Evolutionary conservation across 108 stramenopile species (phyloP).

Genomic region (Halocafeteria seosinensis): DNA sequence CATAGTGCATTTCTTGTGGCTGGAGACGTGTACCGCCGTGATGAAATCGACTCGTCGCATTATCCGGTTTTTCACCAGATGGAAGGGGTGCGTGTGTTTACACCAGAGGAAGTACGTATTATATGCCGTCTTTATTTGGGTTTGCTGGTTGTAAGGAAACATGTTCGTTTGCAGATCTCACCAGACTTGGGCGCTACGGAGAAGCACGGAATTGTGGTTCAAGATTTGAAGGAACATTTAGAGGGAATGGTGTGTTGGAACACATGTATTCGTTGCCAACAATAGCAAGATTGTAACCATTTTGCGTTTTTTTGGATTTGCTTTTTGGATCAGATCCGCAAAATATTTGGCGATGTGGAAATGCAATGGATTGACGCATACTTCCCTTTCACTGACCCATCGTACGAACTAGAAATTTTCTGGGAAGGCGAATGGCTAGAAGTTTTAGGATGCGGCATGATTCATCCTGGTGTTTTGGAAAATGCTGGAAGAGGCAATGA

Average conservation of each 20-base stretch:
- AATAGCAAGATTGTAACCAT: conserved; percentile 40
- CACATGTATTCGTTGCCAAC: conserved; percentile 55
- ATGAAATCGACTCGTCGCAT: conserved; percentile 83
- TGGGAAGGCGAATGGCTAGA: conserved; percentile 82
- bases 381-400: conserved; percentile 86
- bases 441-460: conserved; percentile 81
- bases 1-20: conserved; percentile 55
- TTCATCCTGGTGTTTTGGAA: conserved; percentile 59
- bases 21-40: conserved; percentile 78
- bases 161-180: conserved; percentile 4
- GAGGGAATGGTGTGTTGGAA: conserved; percentile 68
- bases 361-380: conserved; percentile 59
- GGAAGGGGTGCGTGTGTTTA: conserved; percentile 73
- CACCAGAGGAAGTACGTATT: conserved; percentile 15
- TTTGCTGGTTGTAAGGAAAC: conserved; percentile 14
- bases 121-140: too few species aligned
- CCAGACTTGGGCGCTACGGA: too few species aligned
- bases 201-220: background rate
- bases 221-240: conserved; percentile 48
- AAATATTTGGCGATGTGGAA: conserved; percentile 52
- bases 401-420: conserved; percentile 73
- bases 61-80: conserved; percentile 90
- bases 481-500: conserved; percentile 45
- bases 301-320: too few species aligned
- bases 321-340: too few species aligned